Conservation (phyloP, 495 filamentous ascomycete species). For the Penicillium bovifimosum region DNA sequence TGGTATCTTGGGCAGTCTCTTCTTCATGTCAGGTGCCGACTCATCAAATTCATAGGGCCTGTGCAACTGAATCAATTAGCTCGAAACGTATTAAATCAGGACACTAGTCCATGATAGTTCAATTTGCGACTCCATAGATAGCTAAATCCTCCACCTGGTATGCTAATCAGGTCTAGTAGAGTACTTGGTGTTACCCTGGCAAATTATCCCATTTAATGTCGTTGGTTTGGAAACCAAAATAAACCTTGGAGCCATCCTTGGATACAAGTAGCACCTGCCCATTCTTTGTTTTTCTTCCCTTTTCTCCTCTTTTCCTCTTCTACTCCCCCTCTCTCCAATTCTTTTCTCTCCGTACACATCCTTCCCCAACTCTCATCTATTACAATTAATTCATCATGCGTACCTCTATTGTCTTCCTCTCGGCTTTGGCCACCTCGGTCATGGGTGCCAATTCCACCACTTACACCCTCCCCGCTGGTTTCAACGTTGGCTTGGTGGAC, state of each 20-base stretch:
- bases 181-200: background rate
- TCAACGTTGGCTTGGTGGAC: constrained; percentile 32
- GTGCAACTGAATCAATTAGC: background rate
- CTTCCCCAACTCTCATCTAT: background rate
- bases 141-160: background rate
- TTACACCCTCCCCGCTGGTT: constrained; percentile 37
- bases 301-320: constrained; percentile 17
- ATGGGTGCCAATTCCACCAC: constrained; percentile 23
- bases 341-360: constrained; percentile 13
- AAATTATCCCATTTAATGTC: background rate
- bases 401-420: constrained; percentile 30
- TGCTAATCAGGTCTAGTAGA: background rate
- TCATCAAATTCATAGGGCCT: background rate
- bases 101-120: background rate
- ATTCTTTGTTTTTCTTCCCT: constrained; percentile 15
- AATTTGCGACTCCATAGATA: background rate
- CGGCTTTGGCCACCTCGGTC: constrained; percentile 27
- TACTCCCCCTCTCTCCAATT: constrained; percentile 16
- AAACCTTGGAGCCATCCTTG: background rate
- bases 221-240: constrained; percentile 2
- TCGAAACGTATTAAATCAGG: background rate
- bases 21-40: background rate
- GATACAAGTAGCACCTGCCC: constrained; percentile 9
- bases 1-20: background rate
- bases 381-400: constrained; percentile 25